These are phyloP conservation scores for Stylonectria norvegica DNA, from an alignment of 2,329 filamentous ascomycete species.

Conservation along the genomic window DNA sequence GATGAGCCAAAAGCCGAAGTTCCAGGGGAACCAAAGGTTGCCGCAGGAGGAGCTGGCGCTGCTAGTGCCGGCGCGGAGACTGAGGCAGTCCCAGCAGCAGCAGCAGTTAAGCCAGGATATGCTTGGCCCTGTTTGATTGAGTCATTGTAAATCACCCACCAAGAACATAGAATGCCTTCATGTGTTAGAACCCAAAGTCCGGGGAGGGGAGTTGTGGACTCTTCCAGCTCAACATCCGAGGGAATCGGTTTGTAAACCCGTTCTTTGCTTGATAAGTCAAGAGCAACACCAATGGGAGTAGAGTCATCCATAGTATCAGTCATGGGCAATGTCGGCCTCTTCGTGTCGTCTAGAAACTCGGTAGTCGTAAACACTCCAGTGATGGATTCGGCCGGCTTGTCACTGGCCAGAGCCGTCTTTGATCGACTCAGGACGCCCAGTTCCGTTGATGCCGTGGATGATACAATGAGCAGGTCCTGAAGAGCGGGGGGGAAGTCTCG, in stretches of 20 bases:
- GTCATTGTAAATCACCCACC: conserved; percentile 91
- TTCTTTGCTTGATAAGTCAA: conserved; percentile 82
- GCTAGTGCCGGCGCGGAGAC: conserved; percentile 28
- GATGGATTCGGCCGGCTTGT: conserved; percentile 56
- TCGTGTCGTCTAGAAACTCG: conserved; percentile 68
- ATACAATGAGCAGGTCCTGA: conserved; percentile 75
- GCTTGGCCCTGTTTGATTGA: conserved; percentile 71
- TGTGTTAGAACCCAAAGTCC: conserved; percentile 83
- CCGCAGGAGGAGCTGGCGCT: conserved; percentile 29
- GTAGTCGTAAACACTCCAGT: conserved; percentile 71
- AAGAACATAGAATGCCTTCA: conserved; percentile 77
- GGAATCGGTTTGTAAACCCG: conserved; percentile 75
- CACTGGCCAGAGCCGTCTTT: conserved; percentile 60
- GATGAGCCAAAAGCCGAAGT: conserved; percentile 42
- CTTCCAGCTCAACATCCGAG: conserved; percentile 70
- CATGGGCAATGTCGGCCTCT: conserved; percentile 72
- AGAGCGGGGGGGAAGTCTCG: conserved; percentile 77
- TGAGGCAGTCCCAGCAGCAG: conserved; percentile 34
- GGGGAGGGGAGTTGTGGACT: conserved; percentile 77
- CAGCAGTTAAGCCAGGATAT: conserved; percentile 66
- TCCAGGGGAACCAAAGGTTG: conserved; percentile 29
- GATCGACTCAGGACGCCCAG: conserved; percentile 76
- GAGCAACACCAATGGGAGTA: conserved; percentile 72
- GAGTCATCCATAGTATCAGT: conserved; percentile 58
- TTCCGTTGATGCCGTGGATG: conserved; percentile 76